A percentile compares a stretch with the other conserved stretches of the same genome.
These are phyloP conservation scores for Pythium phragmitis DNA, from an alignment of 352 stramenopile genomes.

Conservation along the genomic window DNA sequence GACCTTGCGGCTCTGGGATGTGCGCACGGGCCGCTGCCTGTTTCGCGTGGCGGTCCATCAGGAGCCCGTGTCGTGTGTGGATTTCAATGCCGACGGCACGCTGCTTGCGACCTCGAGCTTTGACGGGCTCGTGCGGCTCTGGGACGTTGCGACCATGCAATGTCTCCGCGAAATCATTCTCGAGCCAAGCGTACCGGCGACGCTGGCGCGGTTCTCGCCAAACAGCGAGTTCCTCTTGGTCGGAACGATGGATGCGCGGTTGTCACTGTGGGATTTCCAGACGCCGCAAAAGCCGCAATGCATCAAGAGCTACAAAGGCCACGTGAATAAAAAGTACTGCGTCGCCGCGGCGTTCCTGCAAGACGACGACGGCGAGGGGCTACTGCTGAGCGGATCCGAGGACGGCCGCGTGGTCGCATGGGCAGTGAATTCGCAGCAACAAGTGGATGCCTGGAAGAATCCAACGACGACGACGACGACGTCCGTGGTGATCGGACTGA, in stretches of 20 bases:
- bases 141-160: conserved; percentile 95
- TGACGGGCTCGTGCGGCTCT: conserved; percentile 90
- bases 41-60: conserved; percentile 91
- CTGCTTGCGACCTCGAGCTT: conserved; percentile 86
- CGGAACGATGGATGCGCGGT: conserved; percentile 87
- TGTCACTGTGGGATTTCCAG: conserved; percentile 92
- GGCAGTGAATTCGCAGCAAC: conserved; percentile 83
- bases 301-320: conserved; percentile 67
- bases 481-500: conserved; percentile 25
- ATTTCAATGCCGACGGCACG: conserved; percentile 94
- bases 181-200: conserved; percentile 55
- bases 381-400: conserved; percentile 90
- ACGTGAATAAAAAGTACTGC: conserved; percentile 87
- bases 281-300: conserved; percentile 51
- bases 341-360: conserved; percentile 81
- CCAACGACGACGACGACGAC: neutral
- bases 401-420: conserved; percentile 92
- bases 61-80: conserved; percentile 93
- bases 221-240: conserved; percentile 94
- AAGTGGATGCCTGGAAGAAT: conserved; percentile 35
- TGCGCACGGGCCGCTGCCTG: conserved; percentile 89
- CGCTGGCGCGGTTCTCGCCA: conserved; percentile 89
- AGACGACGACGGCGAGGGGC: conserved; percentile 40
- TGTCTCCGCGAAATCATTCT: conserved; percentile 93
- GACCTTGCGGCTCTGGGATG: conserved; percentile 95